These are phyloP conservation scores for Urtica urens DNA, from an alignment of 306 rosid genomes.

Conservation along the genomic window DNA sequence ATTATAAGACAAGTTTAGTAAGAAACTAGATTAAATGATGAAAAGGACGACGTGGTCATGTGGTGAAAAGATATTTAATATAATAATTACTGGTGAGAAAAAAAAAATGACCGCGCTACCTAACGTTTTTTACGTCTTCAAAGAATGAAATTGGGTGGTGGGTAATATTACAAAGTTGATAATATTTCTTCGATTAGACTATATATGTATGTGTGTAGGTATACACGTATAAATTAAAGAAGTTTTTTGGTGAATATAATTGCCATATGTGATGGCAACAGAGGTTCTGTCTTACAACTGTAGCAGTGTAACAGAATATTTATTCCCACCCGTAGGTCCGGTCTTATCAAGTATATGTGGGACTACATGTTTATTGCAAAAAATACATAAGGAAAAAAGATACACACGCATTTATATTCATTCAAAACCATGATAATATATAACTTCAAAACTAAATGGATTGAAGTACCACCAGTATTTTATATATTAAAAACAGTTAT, in stretches of 20 bases:
- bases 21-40: too few relatives aligned
- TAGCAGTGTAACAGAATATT: conserved; percentile 9
- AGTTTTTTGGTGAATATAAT: background rate
- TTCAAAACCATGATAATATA: too few relatives aligned
- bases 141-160: conserved; percentile 7
- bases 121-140: background rate
- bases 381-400: background rate
- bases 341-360: conserved; percentile 8
- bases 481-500: too few relatives aligned
- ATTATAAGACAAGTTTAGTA: too few relatives aligned
- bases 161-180: background rate
- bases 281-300: conserved; percentile 9
- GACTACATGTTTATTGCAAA: background rate
- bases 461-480: too few relatives aligned
- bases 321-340: conserved; percentile 6
- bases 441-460: too few relatives aligned
- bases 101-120: too few relatives aligned
- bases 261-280: conserved; percentile 1
- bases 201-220: background rate
- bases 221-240: background rate
- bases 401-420: background rate
- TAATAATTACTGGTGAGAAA: too few relatives aligned
- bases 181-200: too few relatives aligned
- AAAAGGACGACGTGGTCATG: too few relatives aligned
- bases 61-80: too few relatives aligned